Evolutionary conservation across 345 rosid species (phyloP).

Genomic region (Mercurialis annua): DNA sequence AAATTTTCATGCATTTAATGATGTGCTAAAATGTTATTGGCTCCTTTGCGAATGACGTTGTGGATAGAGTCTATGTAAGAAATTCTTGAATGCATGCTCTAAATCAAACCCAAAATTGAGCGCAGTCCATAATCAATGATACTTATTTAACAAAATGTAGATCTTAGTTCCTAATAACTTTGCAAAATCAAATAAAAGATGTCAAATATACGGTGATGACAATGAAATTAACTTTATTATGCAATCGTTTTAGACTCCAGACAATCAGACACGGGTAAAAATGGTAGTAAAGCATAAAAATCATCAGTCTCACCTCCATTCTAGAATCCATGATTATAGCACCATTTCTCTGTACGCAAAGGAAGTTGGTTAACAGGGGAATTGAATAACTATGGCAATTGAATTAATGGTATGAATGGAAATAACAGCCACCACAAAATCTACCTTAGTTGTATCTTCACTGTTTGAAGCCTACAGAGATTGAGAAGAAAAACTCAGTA

Average conservation of each 20-base stretch:
- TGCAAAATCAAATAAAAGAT: neutral
- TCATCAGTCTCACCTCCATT: slow-evolving; percentile 52
- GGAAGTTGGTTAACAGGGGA: neutral
- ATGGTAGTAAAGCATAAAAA: neutral
- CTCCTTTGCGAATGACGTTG: too few species aligned
- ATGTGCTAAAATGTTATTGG: too few species aligned
- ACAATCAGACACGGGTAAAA: neutral
- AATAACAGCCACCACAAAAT: neutral
- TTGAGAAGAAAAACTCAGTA: neutral
- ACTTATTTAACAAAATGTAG: neutral
- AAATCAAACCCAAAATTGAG: neutral
- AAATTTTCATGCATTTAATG: too few species aligned
- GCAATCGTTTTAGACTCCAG: neutral
- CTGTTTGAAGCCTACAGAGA: neutral
- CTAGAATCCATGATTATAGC: slow-evolving; percentile 22
- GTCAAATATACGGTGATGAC: neutral
- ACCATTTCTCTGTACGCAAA: slow-evolving; percentile 9
- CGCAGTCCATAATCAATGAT: neutral
- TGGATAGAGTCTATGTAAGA: too few species aligned
- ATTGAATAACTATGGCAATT: neutral
- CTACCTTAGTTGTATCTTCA: slow-evolving; percentile 19
- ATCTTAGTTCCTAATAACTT: neutral
- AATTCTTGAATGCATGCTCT: too few species aligned
- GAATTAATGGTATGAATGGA: neutral
- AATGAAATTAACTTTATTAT: neutral